phyloP scores from a whole-genome alignment of 257 asterid species.

The Paulownia fortunei region DNA sequence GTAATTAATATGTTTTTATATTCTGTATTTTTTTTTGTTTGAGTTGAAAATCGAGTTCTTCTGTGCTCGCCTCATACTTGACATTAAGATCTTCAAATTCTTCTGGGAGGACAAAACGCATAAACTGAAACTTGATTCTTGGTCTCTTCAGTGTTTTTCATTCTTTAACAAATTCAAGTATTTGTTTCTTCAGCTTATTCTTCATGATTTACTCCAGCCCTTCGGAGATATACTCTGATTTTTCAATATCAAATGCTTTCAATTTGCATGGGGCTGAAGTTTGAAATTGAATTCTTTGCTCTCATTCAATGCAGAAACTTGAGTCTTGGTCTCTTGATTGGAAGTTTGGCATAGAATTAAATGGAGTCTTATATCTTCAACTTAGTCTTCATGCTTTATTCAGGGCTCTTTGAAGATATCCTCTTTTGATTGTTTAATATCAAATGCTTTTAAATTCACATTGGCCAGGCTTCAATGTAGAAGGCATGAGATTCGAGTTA shows the following conservation, averaged over 20 bases:
- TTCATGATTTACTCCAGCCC: not conserved
- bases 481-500: not conserved
- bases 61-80: not conserved
- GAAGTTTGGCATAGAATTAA: not conserved
- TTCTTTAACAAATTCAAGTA: not conserved
- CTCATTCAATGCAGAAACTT: not conserved
- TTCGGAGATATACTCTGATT: not conserved
- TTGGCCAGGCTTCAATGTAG: not conserved
- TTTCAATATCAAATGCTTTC: not conserved
- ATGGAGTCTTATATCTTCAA: not conserved
- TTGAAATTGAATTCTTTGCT: not conserved
- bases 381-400: not conserved
- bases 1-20: slow-evolving; percentile 42
- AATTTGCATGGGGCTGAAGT: not conserved
- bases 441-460: too few relatives aligned
- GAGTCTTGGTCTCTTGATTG: not conserved
- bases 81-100: slow-evolving; percentile 20
- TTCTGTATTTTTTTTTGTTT: slow-evolving; percentile 7
- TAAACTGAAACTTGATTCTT: not conserved
- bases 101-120: not conserved
- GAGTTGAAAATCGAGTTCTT: not conserved
- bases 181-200: not conserved
- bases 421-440: too few relatives aligned
- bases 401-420: too few relatives aligned
- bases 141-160: not conserved